Base-by-base conservation (phyloP, 352 stramenopile genomes). In the Lagenidium sp. region DNA sequence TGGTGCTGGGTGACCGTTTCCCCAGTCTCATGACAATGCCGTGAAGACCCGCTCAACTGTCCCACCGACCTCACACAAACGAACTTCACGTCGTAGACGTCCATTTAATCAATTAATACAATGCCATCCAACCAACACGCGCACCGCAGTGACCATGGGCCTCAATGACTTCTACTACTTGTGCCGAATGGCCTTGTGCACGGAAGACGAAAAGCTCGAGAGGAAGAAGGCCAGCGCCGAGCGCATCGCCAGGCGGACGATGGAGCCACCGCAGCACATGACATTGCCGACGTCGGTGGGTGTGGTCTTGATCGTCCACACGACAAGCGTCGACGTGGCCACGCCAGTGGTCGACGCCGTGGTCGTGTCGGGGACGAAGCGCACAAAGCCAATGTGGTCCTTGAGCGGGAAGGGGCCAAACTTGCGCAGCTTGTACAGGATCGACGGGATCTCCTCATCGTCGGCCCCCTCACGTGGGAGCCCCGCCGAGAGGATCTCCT, bases 401-500 rank as follows among this genome's bases (percentile, higher is more conserved):
- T 65, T 25, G 7, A 81, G 20, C 1, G 63, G 52, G 34, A 83
- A 58, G 19, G 53, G 54, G 0, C 69, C 69, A 43, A 63, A 66
- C 30, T 68, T 61, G 44, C 53, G 53, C 34, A 83, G 47, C 39
- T 63, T 63, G 44, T 85, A 85, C 30, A 53, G 44, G 23, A 85
- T 53, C 10, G 65, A 75, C 13, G 67, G 57, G 51, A 85, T 75
- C 47, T 25, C 36, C 26, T 51, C 55, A 15, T 15, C 15, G 26
- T 28, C 63, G 47, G 37, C 65, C 10, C 42, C 21, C 8, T 58
- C 49, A 21, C 64, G 50, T 10, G 66, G 68, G 21, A 68, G 19
- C 15, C 77, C 77, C 1, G 38, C 71, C 5, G 66, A 77, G 24
- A 89, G 24, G 43, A 89, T 89, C 41, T 85, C 60, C 41, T 86